A percentile compares a stretch with the other conserved stretches of the same genome.
Evolutionary conservation across 176 grass and related monocot genomes (phyloP).

Genomic region (Ensete glaucum): DNA sequence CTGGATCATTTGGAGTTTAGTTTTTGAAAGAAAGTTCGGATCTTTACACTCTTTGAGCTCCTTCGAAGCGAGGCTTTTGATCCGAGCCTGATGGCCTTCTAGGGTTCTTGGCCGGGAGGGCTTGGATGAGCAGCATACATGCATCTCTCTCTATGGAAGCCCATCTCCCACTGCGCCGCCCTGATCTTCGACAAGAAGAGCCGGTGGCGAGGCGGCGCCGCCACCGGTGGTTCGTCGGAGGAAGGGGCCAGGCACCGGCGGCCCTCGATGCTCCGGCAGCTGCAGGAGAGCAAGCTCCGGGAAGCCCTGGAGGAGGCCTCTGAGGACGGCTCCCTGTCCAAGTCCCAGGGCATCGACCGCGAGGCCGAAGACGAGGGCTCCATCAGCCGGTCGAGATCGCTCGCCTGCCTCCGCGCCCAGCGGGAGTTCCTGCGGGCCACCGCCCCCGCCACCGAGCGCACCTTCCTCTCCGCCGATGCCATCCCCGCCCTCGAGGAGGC

Average conservation of each 20-base stretch:
- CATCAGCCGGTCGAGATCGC: slow-evolving; percentile 69
- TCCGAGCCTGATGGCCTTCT: background rate
- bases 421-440: slow-evolving; percentile 80
- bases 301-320: slow-evolving; percentile 38
- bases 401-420: slow-evolving; percentile 80
- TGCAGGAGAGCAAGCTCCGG: slow-evolving; percentile 35
- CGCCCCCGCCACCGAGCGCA: slow-evolving; percentile 70
- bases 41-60: background rate
- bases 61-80: background rate
- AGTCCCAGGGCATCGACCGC: slow-evolving; percentile 25
- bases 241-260: slow-evolving; percentile 6
- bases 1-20: background rate
- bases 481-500: slow-evolving; percentile 55
- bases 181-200: slow-evolving; percentile 31
- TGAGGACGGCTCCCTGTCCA: slow-evolving; percentile 31
- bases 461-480: slow-evolving; percentile 48
- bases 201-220: slow-evolving; percentile 9
- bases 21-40: slow-evolving; percentile 2
- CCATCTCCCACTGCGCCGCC: slow-evolving; percentile 39
- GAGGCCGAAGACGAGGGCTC: slow-evolving; percentile 32
- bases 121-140: slow-evolving; percentile 13
- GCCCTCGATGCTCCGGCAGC: slow-evolving; percentile 20
- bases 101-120: background rate
- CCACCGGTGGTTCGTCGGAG: slow-evolving; percentile 7
- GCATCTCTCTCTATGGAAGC: slow-evolving; percentile 49